Conservation (phyloP, 2,329 filamentous ascomycete species). For the Fusarium xyrophilum region DNA sequence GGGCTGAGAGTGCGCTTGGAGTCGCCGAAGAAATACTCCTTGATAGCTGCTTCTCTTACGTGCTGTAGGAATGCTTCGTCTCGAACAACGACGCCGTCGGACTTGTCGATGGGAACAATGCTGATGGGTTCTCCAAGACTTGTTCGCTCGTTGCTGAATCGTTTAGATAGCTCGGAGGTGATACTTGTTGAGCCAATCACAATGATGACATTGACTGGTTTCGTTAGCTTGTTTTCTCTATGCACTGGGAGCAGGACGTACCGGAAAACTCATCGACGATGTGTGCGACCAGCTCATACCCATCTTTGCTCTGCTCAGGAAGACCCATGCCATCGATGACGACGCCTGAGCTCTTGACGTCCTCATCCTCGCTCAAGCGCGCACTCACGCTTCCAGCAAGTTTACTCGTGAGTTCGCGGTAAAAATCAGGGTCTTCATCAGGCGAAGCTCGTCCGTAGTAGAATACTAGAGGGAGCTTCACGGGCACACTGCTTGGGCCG, state of each 20-base stretch:
- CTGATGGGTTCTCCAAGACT: constrained; percentile 71
- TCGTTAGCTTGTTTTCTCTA: constrained; percentile 46
- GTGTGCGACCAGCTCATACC: constrained; percentile 81
- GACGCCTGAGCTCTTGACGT: constrained; percentile 75
- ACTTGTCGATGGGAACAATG: constrained; percentile 81
- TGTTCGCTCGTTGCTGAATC: constrained; percentile 66
- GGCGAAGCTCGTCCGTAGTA: constrained; percentile 79
- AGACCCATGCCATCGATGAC: constrained; percentile 84
- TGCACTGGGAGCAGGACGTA: constrained; percentile 31
- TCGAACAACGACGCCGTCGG: constrained; percentile 81
- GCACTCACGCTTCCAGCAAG: constrained; percentile 81
- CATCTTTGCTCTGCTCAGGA: constrained; percentile 68
- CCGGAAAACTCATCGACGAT: constrained; percentile 66
- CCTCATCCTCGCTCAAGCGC: constrained; percentile 76
- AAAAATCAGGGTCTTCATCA: constrained; percentile 75
- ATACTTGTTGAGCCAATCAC: constrained; percentile 81
- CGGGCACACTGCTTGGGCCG: constrained; percentile 84
- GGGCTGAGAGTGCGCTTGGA: constrained; percentile 79
- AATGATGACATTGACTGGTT: constrained; percentile 78
- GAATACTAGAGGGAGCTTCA: constrained; percentile 91
- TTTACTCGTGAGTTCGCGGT: constrained; percentile 75
- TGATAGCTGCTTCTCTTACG: constrained; percentile 76
- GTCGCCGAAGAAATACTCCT: constrained; percentile 94
- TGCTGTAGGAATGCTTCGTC: constrained; percentile 77
- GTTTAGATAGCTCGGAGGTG: constrained; percentile 74